A percentile compares a stretch with the other conserved stretches of the same genome.
Evolutionary conservation across 2,329 filamentous ascomycete genomes (phyloP).

Genomic region (Zymoseptoria passerinii): DNA sequence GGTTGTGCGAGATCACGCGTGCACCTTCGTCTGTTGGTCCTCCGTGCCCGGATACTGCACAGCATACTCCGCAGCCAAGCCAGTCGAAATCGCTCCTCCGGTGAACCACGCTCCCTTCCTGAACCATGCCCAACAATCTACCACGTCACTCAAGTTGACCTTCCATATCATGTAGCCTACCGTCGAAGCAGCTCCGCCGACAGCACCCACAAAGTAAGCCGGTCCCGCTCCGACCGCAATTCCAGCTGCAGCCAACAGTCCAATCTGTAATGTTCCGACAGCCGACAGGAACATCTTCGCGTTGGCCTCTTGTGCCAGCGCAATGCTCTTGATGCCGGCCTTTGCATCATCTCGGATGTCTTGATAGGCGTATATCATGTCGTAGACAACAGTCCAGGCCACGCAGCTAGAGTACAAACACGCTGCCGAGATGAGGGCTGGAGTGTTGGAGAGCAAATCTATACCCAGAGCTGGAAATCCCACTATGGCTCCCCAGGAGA

Average conservation of each 20-base stretch:
- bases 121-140: slow-evolving; percentile 59
- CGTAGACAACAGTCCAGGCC: slow-evolving; percentile 80
- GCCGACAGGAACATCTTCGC: slow-evolving; percentile 69
- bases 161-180: slow-evolving; percentile 52
- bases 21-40: not conserved
- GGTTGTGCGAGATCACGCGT: not conserved
- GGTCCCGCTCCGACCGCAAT: slow-evolving; percentile 52
- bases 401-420: slow-evolving; percentile 70
- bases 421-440: slow-evolving; percentile 57
- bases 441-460: slow-evolving; percentile 57
- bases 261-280: slow-evolving; percentile 60
- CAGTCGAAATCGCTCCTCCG: slow-evolving; percentile 50
- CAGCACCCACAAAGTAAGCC: slow-evolving; percentile 50
- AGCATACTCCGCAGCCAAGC: slow-evolving; percentile 48
- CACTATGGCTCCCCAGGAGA: slow-evolving; percentile 84
- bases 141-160: slow-evolving; percentile 49
- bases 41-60: slow-evolving; percentile 7
- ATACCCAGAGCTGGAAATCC: slow-evolving; percentile 77
- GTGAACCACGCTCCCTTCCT: slow-evolving; percentile 54
- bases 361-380: slow-evolving; percentile 92
- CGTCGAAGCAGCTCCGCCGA: slow-evolving; percentile 48
- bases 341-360: slow-evolving; percentile 79
- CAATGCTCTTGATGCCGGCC: slow-evolving; percentile 83
- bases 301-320: slow-evolving; percentile 65
- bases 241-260: slow-evolving; percentile 62